phyloP scores from a whole-genome alignment of 768 basidiomycete genomes.

The Chalciporus piperatus region DNA sequence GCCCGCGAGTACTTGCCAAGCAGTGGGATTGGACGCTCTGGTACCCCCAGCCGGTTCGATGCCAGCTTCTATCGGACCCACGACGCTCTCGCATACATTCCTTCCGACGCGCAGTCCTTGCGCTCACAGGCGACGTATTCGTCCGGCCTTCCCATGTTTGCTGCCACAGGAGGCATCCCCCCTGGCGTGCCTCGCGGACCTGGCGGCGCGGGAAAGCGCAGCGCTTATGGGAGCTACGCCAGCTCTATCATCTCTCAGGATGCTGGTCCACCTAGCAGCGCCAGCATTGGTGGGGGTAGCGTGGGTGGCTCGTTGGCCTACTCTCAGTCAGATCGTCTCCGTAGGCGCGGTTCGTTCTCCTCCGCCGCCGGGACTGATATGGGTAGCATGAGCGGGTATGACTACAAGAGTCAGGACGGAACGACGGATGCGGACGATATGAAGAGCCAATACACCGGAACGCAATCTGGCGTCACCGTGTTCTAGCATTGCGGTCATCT shows the following conservation, averaged over 20 bases:
- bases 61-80: slow-evolving; percentile 94
- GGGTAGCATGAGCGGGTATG: slow-evolving; percentile 71
- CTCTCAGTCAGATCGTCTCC: slow-evolving; percentile 88
- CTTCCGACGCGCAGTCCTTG: slow-evolving; percentile 92
- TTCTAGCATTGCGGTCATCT: slow-evolving; percentile 46
- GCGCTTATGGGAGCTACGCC: slow-evolving; percentile 76
- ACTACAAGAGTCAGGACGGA: slow-evolving; percentile 92
- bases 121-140: slow-evolving; percentile 96
- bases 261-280: slow-evolving; percentile 56
- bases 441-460: slow-evolving; percentile 85
- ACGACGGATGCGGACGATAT: slow-evolving; percentile 77
- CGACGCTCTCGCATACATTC: slow-evolving; percentile 90
- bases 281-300: slow-evolving; percentile 57
- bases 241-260: slow-evolving; percentile 94
- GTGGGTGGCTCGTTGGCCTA: slow-evolving; percentile 64
- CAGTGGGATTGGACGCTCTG: slow-evolving; percentile 55
- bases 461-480: slow-evolving; percentile 82
- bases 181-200: slow-evolving; percentile 59
- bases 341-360: slow-evolving; percentile 73
- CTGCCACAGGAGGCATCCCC: slow-evolving; percentile 66
- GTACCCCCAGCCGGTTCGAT: slow-evolving; percentile 93
- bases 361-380: slow-evolving; percentile 74
- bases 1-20: slow-evolving; percentile 71
- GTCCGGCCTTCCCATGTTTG: slow-evolving; percentile 86
- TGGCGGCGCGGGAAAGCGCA: slow-evolving; percentile 66